A percentile compares a stretch with the other conserved stretches of the same genome.
Conservation (phyloP, 2,329 filamentous ascomycete genomes). For the Colletotrichum godetiae region DNA sequence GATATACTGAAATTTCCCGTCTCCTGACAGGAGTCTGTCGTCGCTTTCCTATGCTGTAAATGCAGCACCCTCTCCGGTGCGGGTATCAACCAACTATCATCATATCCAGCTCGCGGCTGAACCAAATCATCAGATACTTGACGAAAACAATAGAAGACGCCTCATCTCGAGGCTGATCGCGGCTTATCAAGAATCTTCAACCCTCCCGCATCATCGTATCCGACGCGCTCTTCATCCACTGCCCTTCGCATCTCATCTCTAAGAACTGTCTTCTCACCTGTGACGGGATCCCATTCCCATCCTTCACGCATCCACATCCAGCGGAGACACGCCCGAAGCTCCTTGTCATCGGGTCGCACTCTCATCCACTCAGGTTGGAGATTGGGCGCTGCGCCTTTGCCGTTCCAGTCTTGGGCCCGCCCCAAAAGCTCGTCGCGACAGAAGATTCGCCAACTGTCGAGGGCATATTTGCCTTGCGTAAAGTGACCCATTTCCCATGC, state of each 20-base stretch:
- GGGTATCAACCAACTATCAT: slow-evolving; percentile 26
- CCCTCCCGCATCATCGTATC: slow-evolving; percentile 62
- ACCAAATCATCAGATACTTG: background rate
- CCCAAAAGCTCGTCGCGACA: slow-evolving; percentile 83
- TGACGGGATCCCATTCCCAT: slow-evolving; percentile 81
- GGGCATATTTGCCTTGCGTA: slow-evolving; percentile 83
- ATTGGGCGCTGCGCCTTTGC: slow-evolving; percentile 58
- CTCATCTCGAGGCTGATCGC: background rate
- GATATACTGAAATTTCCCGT: background rate
- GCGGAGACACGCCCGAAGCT: slow-evolving; percentile 84
- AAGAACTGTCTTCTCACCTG: slow-evolving; percentile 70
- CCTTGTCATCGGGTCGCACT: slow-evolving; percentile 85
- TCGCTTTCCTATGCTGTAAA: background rate
- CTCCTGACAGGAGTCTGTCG: background rate
- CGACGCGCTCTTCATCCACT: slow-evolving; percentile 68
- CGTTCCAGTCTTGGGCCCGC: slow-evolving; percentile 74
- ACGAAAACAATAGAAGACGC: background rate
- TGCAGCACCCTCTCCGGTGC: slow-evolving; percentile 12
- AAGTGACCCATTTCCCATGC: slow-evolving; percentile 89
- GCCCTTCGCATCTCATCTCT: slow-evolving; percentile 64
- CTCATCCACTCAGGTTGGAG: slow-evolving; percentile 94
- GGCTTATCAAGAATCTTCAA: slow-evolving; percentile 51
- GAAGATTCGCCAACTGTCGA: slow-evolving; percentile 95
- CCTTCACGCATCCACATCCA: slow-evolving; percentile 96
- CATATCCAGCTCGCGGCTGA: slow-evolving; percentile 2